A percentile compares a stretch with the other conserved stretches of the same genome.
phyloP scores from a whole-genome alignment of 2,329 filamentous ascomycete species.

The Shiraia bambusicola region DNA sequence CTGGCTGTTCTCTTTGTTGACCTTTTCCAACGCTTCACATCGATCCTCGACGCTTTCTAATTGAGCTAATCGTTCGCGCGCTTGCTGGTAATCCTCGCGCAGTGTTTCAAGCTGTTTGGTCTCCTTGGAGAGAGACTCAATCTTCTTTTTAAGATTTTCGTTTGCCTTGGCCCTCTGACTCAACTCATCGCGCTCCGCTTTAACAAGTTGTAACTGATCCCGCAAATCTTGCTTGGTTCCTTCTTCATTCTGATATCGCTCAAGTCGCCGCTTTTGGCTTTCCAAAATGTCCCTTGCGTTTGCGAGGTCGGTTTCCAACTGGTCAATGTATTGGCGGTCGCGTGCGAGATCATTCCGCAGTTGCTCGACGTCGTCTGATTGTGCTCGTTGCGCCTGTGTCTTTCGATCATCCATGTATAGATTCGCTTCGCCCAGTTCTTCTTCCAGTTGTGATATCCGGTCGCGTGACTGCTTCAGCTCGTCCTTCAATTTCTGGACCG shows the following conservation, averaged over 20 bases:
- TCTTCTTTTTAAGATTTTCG: slow-evolving; percentile 57
- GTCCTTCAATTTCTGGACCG: slow-evolving; percentile 43
- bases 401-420: slow-evolving; percentile 48
- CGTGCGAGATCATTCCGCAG: slow-evolving; percentile 48
- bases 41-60: slow-evolving; percentile 49
- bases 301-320: slow-evolving; percentile 51
- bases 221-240: slow-evolving; percentile 52
- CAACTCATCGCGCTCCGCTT: slow-evolving; percentile 53
- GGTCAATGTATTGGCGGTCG: slow-evolving; percentile 53
- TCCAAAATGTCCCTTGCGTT: slow-evolving; percentile 48
- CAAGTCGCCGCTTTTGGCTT: slow-evolving; percentile 50
- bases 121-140: slow-evolving; percentile 52
- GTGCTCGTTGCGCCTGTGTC: slow-evolving; percentile 37
- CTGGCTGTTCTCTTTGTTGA: slow-evolving; percentile 54
- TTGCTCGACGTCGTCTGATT: slow-evolving; percentile 48
- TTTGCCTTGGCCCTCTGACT: slow-evolving; percentile 53
- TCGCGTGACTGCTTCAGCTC: slow-evolving; percentile 47
- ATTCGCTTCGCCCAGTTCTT: slow-evolving; percentile 51
- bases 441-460: slow-evolving; percentile 49
- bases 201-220: slow-evolving; percentile 53
- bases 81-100: slow-evolving; percentile 49
- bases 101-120: slow-evolving; percentile 47
- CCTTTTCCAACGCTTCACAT: slow-evolving; percentile 50
- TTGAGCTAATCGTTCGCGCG: slow-evolving; percentile 48
- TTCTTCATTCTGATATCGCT: slow-evolving; percentile 45